Evolutionary conservation across 2,329 filamentous ascomycete species (phyloP), one percentile per base, ranked within the genome.

Genomic region (Colletotrichum chrysophilum): DNA sequence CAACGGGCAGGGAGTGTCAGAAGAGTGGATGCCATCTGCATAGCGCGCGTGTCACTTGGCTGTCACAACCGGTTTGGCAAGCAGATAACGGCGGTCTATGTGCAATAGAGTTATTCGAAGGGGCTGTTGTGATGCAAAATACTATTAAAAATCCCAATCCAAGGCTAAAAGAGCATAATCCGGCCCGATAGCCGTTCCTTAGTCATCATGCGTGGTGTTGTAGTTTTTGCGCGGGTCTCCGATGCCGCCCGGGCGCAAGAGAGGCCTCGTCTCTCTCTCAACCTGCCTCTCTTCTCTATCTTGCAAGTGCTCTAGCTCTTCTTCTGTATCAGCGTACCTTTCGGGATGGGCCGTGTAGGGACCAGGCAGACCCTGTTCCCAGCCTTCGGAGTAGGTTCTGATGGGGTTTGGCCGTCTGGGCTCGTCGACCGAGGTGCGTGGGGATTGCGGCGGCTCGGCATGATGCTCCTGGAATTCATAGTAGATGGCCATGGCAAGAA

Each of bases 401-500:
- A 80, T 85, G 34, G 86, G 84, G 34, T 82, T 80, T 9, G 85
- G 85, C 61, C 85, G 82, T 61, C 81, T 81, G 5, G 82, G 82
- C 24, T 60, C 69, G 64, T 66, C 30, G 32, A 21, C 58, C 26
- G 32, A 34, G 12, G 28, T 75, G n/a, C 36, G 43, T 16, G 74
- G 74, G 32, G 74, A 75, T 32, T 71, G 71, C 28, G 48, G 60
- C 34, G 36, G 60, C 38, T 83, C 76, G 75, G 81, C 79, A 84
- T 86, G 81, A 30, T 83, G 82, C 8, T 84, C 81, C 58, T 87
- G 84, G 77, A 93, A 82, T 84, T 96, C 89, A 82, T 96, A 98
- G 79, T 91, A 92, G 76, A 98, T 90, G 26, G 93, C 95, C 94
- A 99, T 94, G 28, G 84, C 87, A 56, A 99, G 88, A 71, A 99